These are phyloP conservation scores for Xylaria multiplex DNA, from an alignment of 2,329 filamentous ascomycete species.

Conservation along the genomic window DNA sequence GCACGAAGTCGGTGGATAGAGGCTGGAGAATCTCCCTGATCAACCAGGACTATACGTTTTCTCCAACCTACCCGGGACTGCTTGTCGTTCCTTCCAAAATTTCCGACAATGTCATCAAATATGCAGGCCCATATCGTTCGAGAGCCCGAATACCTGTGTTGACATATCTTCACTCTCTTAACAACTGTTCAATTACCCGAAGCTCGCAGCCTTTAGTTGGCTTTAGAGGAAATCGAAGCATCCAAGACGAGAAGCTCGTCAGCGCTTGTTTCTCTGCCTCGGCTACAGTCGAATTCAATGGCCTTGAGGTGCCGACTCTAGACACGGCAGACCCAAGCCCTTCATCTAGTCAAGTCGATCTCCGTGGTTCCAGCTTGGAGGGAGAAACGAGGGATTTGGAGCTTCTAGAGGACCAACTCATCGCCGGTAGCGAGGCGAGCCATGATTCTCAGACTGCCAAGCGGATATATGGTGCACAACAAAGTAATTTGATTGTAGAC, in stretches of 20 bases:
- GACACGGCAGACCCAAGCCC: conserved; percentile 53
- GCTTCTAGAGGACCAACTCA: conserved; percentile 74
- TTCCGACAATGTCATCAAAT: conserved; percentile 96
- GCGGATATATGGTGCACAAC: conserved; percentile 88
- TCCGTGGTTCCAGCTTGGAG: conserved; percentile 53
- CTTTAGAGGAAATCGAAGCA: conserved; percentile 85
- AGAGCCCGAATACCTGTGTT: conserved; percentile 87
- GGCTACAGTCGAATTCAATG: conserved; percentile 54
- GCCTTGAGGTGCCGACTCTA: conserved; percentile 47
- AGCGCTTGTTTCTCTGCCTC: conserved; percentile 90
- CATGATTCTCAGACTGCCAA: conserved; percentile 70
- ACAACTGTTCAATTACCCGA: conserved; percentile 95
- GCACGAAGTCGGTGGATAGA: conserved; percentile 77
- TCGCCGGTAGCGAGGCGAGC: conserved; percentile 60
- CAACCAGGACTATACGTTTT: conserved; percentile 90
- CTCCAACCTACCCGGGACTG: conserved; percentile 88
- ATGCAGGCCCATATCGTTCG: conserved; percentile 89
- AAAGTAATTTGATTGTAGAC: conserved; percentile 94
- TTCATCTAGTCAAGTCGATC: conserved; percentile 62
- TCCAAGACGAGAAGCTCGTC: conserved; percentile 94
- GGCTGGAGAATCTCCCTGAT: conserved; percentile 92
- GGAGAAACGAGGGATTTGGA: conserved; percentile 70
- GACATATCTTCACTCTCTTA: conserved; percentile 94
- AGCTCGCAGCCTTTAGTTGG: conserved; percentile 93
- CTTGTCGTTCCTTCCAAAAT: conserved; percentile 87